Conservation (phyloP, 169 alveolate species). For the Amoebophrya sp. region DNA sequence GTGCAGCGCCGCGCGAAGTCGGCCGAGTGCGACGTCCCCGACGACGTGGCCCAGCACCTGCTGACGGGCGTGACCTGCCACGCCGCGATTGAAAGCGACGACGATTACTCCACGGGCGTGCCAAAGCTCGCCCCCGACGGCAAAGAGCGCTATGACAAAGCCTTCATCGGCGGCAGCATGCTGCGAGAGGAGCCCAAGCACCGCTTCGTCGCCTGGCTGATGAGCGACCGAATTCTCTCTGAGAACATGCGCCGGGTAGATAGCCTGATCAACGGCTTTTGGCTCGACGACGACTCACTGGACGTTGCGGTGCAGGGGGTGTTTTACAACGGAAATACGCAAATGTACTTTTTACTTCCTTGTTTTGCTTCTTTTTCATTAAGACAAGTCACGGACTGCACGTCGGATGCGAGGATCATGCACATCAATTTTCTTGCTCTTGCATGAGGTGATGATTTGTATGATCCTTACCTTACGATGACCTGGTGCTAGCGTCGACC, state of each 20-base stretch:
- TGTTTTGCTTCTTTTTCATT: not conserved
- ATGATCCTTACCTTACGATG: too few species aligned
- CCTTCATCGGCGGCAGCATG: not conserved
- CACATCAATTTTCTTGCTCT: too few species aligned
- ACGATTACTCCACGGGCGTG: not conserved
- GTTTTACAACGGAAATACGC: not conserved
- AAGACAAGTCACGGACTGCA: too few species aligned
- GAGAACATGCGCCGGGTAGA: not conserved
- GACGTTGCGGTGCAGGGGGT: not conserved
- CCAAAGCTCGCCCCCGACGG: not conserved
- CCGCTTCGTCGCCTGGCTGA: not conserved
- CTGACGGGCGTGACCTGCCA: not conserved
- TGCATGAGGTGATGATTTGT: too few species aligned
- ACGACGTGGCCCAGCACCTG: not conserved
- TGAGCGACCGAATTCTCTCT: not conserved
- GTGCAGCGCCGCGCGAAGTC: not conserved
- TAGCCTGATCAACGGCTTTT: not conserved
- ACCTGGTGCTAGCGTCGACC: too few species aligned
- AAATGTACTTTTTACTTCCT: not conserved
- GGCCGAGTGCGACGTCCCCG: not conserved
- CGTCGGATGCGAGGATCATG: too few species aligned
- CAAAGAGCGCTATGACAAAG: not conserved
- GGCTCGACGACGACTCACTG: slow-evolving; percentile 8
- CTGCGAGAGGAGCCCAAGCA: not conserved
- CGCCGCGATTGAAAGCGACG: not conserved